phyloP scores from a whole-genome alignment of 176 grass and related monocot species.

The Pontederia paniculata region DNA sequence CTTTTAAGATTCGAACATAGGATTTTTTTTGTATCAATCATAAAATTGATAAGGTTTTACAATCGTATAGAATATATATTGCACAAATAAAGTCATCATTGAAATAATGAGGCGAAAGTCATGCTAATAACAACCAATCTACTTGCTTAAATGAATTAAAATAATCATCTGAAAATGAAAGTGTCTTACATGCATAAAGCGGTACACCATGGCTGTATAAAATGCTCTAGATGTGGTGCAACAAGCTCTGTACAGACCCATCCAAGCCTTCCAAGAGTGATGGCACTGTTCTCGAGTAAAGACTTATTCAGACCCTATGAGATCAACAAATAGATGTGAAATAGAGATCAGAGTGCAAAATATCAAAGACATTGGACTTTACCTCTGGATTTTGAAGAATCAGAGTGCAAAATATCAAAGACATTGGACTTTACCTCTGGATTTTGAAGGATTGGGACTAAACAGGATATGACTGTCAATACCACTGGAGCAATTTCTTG shows the following conservation, averaged over 20 bases:
- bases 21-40: too few relatives aligned
- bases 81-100: too few relatives aligned
- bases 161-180: constrained; percentile 4
- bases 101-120: too few relatives aligned
- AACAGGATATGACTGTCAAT: constrained; percentile 53
- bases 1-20: too few relatives aligned
- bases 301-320: constrained; percentile 76
- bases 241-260: constrained; percentile 92
- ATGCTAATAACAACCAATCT: neutral
- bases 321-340: constrained; percentile 1
- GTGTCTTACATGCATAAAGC: constrained; percentile 69
- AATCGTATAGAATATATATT: too few relatives aligned
- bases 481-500: constrained; percentile 79
- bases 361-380: constrained; percentile 3
- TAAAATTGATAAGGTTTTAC: too few relatives aligned
- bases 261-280: constrained; percentile 89
- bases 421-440: constrained; percentile 39
- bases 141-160: neutral
- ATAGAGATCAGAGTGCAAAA: constrained; percentile 6
- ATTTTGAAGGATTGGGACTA: constrained; percentile 61
- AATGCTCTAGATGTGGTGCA: constrained; percentile 85
- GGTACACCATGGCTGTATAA: constrained; percentile 88
- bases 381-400: constrained; percentile 73
- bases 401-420: neutral
- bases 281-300: constrained; percentile 86